Base-by-base conservation (phyloP, 2,329 filamentous ascomycete genomes). In the Ophiostoma populinum region DNA sequence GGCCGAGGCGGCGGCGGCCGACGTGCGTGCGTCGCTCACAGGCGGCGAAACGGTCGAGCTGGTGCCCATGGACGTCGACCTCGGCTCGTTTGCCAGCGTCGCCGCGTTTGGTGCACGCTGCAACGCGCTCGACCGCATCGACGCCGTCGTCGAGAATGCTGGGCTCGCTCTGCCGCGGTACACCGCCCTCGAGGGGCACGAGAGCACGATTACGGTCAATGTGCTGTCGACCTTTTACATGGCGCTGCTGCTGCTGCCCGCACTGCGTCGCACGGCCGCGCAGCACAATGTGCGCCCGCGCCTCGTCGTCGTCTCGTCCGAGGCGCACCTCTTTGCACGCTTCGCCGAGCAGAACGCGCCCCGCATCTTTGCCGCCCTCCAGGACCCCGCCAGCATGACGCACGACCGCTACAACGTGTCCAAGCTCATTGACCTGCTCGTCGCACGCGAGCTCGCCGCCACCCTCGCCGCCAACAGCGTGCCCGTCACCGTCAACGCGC, bases 61-160 rank as follows among this genome's bases (percentile, higher is more conserved):
- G 21, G 52, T 67, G 28, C 62, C 68, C 10, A 70, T 64, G 64
- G 36, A 52, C 9, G 44, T 71, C 5, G 65, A 71, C 43, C 55
- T 70, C 43, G 45, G 43, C 11, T 58, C 52, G 13, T 65, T 63
- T 43, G 54, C 56, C 4, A 63, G 56, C 21, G 55, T 70, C 24
- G 48, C 52, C 34, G 49, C 46, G 1, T 70, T 73, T 39, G 47
- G 44, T 31, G 15, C 24, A 7, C 45, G 49, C 12, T 49, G 44
- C 7, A n/a, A 7, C 6, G 40, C 41, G 28, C 45, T 64, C 20
- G 51, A 54, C 4, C 47, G 62, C 8, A 44, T 65, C 13, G 61
- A 65, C 38, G 48, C 53, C 3, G 40, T 65, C 1, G 38, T 65
- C 7, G 49, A 54, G 32, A 65, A 63, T 34, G 62, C 61, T 1